phyloP scores from a whole-genome alignment of 345 rosid species.

The Gossypium arboreum region DNA sequence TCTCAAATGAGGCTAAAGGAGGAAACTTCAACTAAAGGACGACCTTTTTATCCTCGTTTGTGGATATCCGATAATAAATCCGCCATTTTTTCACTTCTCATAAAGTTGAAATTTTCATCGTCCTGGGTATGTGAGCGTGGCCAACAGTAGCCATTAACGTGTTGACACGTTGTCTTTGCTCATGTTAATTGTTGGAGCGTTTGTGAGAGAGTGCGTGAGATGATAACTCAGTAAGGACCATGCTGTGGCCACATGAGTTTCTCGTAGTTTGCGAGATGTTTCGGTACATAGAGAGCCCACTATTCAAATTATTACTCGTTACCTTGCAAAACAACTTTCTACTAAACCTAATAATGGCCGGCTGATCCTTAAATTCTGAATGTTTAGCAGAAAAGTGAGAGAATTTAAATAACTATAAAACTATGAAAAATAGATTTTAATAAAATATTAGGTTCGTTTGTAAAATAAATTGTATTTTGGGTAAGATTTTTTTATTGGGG shows the following conservation, averaged over 20 bases:
- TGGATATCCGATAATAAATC: slow-evolving; percentile 15
- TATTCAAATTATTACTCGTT: neutral
- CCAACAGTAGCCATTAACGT: neutral
- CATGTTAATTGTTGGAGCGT: neutral
- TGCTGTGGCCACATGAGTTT: slow-evolving; percentile 12
- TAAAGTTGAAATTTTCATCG: neutral
- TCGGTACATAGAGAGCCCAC: neutral
- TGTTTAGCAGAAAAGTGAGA: too few relatives aligned
- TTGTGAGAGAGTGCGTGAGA: neutral
- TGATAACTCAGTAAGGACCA: slow-evolving; percentile 5
- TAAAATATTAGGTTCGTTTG: too few relatives aligned
- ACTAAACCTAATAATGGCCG: too few relatives aligned
- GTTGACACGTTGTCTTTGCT: neutral
- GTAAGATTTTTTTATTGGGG: too few relatives aligned
- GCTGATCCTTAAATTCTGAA: too few relatives aligned
- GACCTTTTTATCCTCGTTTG: neutral
- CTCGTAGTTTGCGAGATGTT: neutral
- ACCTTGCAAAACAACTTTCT: too few relatives aligned
- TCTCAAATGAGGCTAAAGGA: neutral
- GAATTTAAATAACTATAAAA: too few relatives aligned
- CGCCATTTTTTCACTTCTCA: neutral
- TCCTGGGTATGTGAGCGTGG: slow-evolving; percentile 14
- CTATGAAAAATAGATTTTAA: too few relatives aligned
- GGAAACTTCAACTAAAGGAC: neutral
- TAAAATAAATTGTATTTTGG: too few relatives aligned